Evolutionary conservation across 768 basidiomycete genomes (phyloP).

Genomic region (Strobilomyces dryophilus): DNA sequence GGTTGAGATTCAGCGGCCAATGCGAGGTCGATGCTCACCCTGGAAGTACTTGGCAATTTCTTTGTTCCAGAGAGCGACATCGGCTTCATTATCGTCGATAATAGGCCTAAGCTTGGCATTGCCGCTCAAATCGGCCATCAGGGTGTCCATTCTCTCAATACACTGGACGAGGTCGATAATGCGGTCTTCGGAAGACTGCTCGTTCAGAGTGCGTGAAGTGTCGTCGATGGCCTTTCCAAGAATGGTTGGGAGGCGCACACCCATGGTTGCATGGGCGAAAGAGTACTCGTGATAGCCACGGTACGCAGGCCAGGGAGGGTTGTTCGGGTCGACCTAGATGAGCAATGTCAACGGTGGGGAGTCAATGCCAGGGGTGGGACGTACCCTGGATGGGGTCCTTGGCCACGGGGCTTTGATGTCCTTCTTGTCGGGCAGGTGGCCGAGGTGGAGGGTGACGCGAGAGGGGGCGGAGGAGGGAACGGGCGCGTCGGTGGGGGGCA

Average conservation of each 20-base stretch:
- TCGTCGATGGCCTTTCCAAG: slow-evolving; percentile 96
- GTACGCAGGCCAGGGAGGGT: slow-evolving; percentile 79
- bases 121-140: slow-evolving; percentile 83
- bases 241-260: slow-evolving; percentile 91
- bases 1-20: not conserved
- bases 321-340: slow-evolving; percentile 70
- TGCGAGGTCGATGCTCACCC: slow-evolving; percentile 40
- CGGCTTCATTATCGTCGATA: slow-evolving; percentile 86
- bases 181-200: slow-evolving; percentile 75
- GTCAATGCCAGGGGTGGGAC: slow-evolving; percentile 13
- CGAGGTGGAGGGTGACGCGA: slow-evolving; percentile 67
- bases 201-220: slow-evolving; percentile 82
- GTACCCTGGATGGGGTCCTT: slow-evolving; percentile 65
- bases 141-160: slow-evolving; percentile 84
- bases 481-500: slow-evolving; percentile 12
- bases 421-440: slow-evolving; percentile 70
- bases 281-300: slow-evolving; percentile 80
- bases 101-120: slow-evolving; percentile 85
- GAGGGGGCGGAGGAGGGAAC: slow-evolving; percentile 34
- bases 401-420: slow-evolving; percentile 72
- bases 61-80: slow-evolving; percentile 96
- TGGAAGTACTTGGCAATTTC: slow-evolving; percentile 94
- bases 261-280: slow-evolving; percentile 92
- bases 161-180: slow-evolving; percentile 82
- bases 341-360: not conserved